Percentiles rank a stretch among this genome's conserved stretches.
phyloP scores from a whole-genome alignment of 73 alveolate species.

The Diophrys sp. region DNA sequence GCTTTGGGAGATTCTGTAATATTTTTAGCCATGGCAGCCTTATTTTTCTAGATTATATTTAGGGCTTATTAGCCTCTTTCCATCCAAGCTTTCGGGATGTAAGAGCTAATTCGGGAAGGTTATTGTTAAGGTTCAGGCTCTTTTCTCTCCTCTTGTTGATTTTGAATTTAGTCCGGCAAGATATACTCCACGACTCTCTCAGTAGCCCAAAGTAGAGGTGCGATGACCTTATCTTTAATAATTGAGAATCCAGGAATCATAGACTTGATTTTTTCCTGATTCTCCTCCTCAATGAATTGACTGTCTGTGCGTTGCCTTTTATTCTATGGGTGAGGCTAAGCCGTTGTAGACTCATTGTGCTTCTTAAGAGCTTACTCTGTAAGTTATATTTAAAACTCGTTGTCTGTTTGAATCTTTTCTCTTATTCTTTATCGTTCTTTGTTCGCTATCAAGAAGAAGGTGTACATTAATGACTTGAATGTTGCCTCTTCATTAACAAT shows the following conservation, averaged over 20 bases:
- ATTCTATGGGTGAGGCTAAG: neutral
- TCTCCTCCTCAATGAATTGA: neutral
- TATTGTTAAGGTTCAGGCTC: neutral
- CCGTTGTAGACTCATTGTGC: slow-evolving; percentile 4
- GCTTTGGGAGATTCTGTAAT: slow-evolving; percentile 10
- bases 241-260: slow-evolving; percentile 50
- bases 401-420: slow-evolving; percentile 39
- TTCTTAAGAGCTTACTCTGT: slow-evolving; percentile 40
- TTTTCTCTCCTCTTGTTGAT: neutral
- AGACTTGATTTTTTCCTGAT: neutral
- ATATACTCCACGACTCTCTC: slow-evolving; percentile 62
- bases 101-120: neutral
- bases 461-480: slow-evolving; percentile 40
- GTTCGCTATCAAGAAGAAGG: slow-evolving; percentile 47
- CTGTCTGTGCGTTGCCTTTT: slow-evolving; percentile 2
- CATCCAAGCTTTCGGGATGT: neutral
- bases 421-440: slow-evolving; percentile 28
- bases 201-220: slow-evolving; percentile 58
- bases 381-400: slow-evolving; percentile 27
- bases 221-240: slow-evolving; percentile 42
- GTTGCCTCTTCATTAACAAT: slow-evolving; percentile 15
- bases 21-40: neutral
- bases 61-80: neutral
- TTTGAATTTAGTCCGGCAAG: slow-evolving; percentile 22
- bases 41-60: neutral